A percentile compares a stretch with the other conserved stretches of the same genome.
These are phyloP conservation scores for Kappamyces sp. DNA, from an alignment of 192 early-diverging fungal genomes.

Conservation along the genomic window DNA sequence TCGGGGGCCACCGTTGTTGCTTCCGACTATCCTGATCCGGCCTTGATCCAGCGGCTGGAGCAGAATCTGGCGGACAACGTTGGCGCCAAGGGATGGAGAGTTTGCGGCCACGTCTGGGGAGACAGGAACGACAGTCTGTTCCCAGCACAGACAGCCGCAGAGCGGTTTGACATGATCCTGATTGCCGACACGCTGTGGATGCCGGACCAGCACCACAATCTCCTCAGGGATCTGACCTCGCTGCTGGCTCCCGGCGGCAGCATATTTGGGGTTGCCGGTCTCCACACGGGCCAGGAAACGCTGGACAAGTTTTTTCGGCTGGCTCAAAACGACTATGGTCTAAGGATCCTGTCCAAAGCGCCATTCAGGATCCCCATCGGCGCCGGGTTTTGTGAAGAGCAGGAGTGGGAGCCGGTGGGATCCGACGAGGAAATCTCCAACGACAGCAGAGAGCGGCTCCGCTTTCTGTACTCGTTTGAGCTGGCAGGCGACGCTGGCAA, in stretches of 20 bases:
- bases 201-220: constrained; percentile 20
- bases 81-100: background rate
- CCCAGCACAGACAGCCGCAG: background rate
- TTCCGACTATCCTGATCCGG: constrained; percentile 66
- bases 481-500: background rate
- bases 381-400: constrained; percentile 9
- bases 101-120: constrained; percentile 24
- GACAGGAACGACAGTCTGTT: background rate
- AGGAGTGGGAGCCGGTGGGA: constrained; percentile 1
- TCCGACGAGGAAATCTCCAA: background rate
- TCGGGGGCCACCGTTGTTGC: constrained; percentile 58
- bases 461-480: constrained; percentile 9
- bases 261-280: constrained; percentile 4
- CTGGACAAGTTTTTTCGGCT: constrained; percentile 13
- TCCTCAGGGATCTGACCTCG: constrained; percentile 9
- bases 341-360: background rate
- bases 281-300: constrained; percentile 5
- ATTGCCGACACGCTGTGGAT: constrained; percentile 26
- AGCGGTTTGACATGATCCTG: constrained; percentile 17
- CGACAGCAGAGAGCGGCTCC: constrained; percentile 3
- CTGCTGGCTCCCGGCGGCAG: constrained; percentile 2
- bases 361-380: background rate
- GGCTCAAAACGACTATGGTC: constrained; percentile 3
- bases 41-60: constrained; percentile 45
- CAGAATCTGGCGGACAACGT: constrained; percentile 12